These are phyloP conservation scores for Kluyveromyces lactis DNA, from an alignment of 805 yeast species.

Conservation along the genomic window DNA sequence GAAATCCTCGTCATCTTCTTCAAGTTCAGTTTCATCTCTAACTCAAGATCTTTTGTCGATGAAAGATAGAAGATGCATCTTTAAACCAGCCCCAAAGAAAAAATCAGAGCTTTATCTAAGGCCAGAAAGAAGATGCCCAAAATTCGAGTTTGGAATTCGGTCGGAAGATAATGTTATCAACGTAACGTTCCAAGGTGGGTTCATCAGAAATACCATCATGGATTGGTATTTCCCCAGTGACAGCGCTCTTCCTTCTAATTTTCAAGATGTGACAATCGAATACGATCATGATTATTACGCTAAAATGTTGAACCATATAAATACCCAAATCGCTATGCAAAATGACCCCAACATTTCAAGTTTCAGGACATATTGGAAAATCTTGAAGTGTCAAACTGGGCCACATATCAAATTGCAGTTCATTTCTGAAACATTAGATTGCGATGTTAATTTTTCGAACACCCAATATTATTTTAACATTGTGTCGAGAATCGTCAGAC, in stretches of 20 bases:
- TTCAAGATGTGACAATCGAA: slow-evolving; percentile 2
- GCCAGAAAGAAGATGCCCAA: slow-evolving; percentile 4
- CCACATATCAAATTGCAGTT: slow-evolving; percentile 2
- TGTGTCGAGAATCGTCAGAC: slow-evolving; percentile 3
- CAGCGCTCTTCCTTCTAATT: neutral
- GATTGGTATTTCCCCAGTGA: slow-evolving; percentile 2
- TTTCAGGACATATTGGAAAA: slow-evolving; percentile 2
- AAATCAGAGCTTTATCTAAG: slow-evolving; percentile 2
- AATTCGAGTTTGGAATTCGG: slow-evolving; percentile 3
- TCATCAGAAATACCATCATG: slow-evolving; percentile 3
- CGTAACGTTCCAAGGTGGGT: slow-evolving; percentile 2
- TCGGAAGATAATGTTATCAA: slow-evolving; percentile 1
- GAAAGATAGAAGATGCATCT: neutral
- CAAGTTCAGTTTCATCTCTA: neutral
- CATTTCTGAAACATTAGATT: neutral
- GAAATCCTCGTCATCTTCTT: neutral
- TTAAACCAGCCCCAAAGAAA: slow-evolving; percentile 2
- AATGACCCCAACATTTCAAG: neutral
- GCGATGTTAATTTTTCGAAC: neutral
- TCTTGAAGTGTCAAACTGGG: neutral
- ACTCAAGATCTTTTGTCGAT: neutral
- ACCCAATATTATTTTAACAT: slow-evolving; percentile 3
- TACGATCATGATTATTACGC: slow-evolving; percentile 1
- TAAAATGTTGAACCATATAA: slow-evolving; percentile 1
- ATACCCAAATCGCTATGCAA: neutral